Percentiles rank a stretch among this genome's conserved stretches.
Evolutionary conservation across 1,284 basidiomycete genomes (phyloP).

Genomic region (Leccinum subrobustum): DNA sequence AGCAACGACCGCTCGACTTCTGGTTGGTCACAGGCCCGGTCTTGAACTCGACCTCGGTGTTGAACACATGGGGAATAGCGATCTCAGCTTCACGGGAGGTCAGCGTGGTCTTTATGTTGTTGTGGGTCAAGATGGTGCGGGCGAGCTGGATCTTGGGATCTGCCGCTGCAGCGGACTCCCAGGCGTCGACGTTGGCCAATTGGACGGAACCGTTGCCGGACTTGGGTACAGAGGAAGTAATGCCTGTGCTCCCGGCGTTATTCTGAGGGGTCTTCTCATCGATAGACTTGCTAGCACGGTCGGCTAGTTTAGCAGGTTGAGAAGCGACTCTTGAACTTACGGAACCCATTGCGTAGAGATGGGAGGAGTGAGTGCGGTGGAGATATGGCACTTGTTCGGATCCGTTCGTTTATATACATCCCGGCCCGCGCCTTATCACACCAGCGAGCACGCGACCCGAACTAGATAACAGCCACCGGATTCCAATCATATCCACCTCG

Average conservation of each 20-base stretch:
- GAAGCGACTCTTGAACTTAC: constrained; percentile 24
- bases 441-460: constrained; percentile 12
- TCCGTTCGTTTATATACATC: constrained; percentile 26
- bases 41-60: constrained; percentile 76
- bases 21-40: constrained; percentile 86
- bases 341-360: constrained; percentile 23
- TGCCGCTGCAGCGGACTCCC: constrained; percentile 59
- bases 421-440: constrained; percentile 18
- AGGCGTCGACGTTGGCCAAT: constrained; percentile 53
- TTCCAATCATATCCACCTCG: background rate
- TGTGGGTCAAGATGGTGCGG: constrained; percentile 78
- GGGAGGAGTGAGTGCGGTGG: constrained; percentile 3
- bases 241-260: background rate
- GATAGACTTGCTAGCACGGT: constrained; percentile 23
- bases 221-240: constrained; percentile 20
- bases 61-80: constrained; percentile 82
- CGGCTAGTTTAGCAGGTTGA: constrained; percentile 17
- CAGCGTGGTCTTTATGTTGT: constrained; percentile 67
- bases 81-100: constrained; percentile 63
- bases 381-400: constrained; percentile 15
- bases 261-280: constrained; percentile 26
- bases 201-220: constrained; percentile 63
- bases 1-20: constrained; percentile 85
- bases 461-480: constrained; percentile 5
- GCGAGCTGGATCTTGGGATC: constrained; percentile 74